Evolutionary conservation across 2,329 filamentous ascomycete genomes (phyloP).

Genomic region (Clarireedia paspali): DNA sequence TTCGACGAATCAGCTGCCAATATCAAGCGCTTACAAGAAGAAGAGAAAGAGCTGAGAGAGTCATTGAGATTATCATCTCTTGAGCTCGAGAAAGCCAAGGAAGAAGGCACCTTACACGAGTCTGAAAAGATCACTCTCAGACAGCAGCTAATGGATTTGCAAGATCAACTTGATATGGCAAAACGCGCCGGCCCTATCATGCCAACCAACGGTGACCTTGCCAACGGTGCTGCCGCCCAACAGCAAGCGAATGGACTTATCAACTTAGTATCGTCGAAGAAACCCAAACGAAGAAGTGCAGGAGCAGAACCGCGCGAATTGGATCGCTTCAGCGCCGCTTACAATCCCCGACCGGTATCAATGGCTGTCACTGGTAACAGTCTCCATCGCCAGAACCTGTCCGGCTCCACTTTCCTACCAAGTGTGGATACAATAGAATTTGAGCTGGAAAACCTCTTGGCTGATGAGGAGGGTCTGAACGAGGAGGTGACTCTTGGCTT

Average conservation of each 20-base stretch:
- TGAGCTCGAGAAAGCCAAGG: slow-evolving; percentile 73
- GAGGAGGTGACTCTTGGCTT: slow-evolving; percentile 95
- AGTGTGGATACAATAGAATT: slow-evolving; percentile 86
- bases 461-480: slow-evolving; percentile 91
- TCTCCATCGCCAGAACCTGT: slow-evolving; percentile 60
- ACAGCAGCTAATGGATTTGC: slow-evolving; percentile 81
- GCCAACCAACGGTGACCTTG: slow-evolving; percentile 62
- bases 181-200: slow-evolving; percentile 53
- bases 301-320: slow-evolving; percentile 77
- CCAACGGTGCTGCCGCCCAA: slow-evolving; percentile 52
- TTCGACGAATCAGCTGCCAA: slow-evolving; percentile 87
- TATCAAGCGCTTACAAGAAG: slow-evolving; percentile 90
- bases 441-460: slow-evolving; percentile 87
- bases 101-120: slow-evolving; percentile 68
- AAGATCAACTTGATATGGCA: slow-evolving; percentile 85
- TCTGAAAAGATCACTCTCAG: slow-evolving; percentile 78
- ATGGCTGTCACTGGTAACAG: slow-evolving; percentile 74
- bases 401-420: slow-evolving; percentile 70
- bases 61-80: slow-evolving; percentile 70
- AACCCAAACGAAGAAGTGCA: slow-evolving; percentile 88
- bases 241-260: slow-evolving; percentile 67
- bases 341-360: slow-evolving; percentile 90
- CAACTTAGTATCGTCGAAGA: slow-evolving; percentile 95
- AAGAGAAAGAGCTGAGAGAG: slow-evolving; percentile 80
- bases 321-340: slow-evolving; percentile 85